Evolutionary conservation across 257 asterid genomes (phyloP).

Genomic region (Nicotiana benthamiana): DNA sequence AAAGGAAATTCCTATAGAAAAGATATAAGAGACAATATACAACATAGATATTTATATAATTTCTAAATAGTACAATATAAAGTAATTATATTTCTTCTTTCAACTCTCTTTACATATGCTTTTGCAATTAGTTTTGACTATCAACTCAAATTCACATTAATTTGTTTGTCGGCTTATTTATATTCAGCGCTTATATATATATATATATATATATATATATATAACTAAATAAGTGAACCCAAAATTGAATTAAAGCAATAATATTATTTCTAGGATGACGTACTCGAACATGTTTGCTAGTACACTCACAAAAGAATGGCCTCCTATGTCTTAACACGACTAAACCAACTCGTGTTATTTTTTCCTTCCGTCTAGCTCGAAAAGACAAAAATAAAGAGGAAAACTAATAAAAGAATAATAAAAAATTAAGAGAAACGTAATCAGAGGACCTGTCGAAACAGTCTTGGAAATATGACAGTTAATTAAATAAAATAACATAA

Average conservation of each 20-base stretch:
- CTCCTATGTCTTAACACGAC: neutral
- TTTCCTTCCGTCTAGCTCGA: neutral
- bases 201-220: no score
- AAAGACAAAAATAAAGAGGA: neutral
- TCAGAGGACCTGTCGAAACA: neutral
- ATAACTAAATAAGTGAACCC: neutral
- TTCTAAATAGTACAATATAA: neutral
- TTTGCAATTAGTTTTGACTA: neutral
- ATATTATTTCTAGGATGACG: neutral
- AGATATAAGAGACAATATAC: neutral
- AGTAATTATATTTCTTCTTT: neutral
- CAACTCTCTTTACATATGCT: neutral
- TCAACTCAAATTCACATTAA: neutral
- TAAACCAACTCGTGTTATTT: neutral
- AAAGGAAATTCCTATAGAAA: no score
- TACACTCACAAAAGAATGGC: neutral
- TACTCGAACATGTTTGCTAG: neutral
- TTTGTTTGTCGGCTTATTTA: neutral
- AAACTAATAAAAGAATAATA: neutral
- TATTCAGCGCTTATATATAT: neutral
- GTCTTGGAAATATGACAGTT: neutral
- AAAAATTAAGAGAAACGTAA: neutral
- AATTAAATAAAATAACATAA: neutral
- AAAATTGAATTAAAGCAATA: neutral
- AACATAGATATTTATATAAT: neutral